Conservation (phyloP, 495 filamentous ascomycete species). For the Endocarpon pusillum region DNA sequence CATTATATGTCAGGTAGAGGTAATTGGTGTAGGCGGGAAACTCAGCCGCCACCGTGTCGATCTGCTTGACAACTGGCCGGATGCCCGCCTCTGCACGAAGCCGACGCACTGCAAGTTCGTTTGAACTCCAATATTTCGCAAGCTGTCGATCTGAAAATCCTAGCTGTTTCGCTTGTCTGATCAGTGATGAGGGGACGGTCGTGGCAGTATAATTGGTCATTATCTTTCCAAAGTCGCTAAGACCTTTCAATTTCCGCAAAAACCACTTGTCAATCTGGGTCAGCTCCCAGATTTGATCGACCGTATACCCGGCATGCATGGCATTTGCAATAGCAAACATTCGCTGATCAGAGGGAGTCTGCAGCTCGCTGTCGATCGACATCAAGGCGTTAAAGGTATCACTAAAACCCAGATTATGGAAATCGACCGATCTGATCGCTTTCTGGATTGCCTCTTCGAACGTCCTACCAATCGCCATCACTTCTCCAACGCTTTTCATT, state of each 20-base stretch:
- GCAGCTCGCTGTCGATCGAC: slow-evolving; percentile 88
- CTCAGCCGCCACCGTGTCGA: slow-evolving; percentile 94
- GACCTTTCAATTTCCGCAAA: slow-evolving; percentile 69
- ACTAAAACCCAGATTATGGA: slow-evolving; percentile 88
- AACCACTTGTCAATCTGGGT: slow-evolving; percentile 86
- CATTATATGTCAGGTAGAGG: slow-evolving; percentile 92
- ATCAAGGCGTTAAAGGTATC: slow-evolving; percentile 83
- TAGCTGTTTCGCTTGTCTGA: slow-evolving; percentile 75
- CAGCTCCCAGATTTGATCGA: slow-evolving; percentile 94
- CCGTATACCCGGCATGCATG: slow-evolving; percentile 82
- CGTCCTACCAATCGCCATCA: slow-evolving; percentile 92
- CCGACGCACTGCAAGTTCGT: slow-evolving; percentile 72
- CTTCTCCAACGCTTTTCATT: slow-evolving; percentile 99
- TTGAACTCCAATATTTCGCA: slow-evolving; percentile 84
- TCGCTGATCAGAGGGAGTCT: slow-evolving; percentile 93
- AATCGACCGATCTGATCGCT: slow-evolving; percentile 87
- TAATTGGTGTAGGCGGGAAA: slow-evolving; percentile 95
- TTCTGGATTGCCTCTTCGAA: slow-evolving; percentile 99
- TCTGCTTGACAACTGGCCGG: slow-evolving; percentile 84
- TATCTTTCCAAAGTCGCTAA: slow-evolving; percentile 71
- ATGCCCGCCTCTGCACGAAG: slow-evolving; percentile 72
- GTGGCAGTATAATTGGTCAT: slow-evolving; percentile 56
- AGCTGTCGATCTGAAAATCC: slow-evolving; percentile 90
- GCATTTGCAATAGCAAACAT: slow-evolving; percentile 96
- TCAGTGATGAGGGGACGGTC: slow-evolving; percentile 42